Percentiles rank a stretch among this genome's conserved stretches.
Evolutionary conservation across 2,329 filamentous ascomycete genomes (phyloP).

Genomic region (Sarocladium strictum): DNA sequence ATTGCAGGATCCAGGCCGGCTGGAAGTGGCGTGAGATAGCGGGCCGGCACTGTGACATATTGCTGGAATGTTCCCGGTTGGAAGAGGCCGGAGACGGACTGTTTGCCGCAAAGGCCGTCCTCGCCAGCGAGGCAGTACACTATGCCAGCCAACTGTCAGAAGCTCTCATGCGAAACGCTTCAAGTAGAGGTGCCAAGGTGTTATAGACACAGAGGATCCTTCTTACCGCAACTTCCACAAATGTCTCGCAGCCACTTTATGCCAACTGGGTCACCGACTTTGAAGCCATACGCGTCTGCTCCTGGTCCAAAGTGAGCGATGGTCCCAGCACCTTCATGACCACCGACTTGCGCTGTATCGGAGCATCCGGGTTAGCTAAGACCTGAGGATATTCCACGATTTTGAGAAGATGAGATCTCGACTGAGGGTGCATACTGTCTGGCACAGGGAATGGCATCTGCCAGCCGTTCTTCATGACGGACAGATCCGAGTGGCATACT

Average conservation of each 20-base stretch:
- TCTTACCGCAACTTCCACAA: slow-evolving; percentile 42
- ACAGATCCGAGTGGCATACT: slow-evolving; percentile 11
- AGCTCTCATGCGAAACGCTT: no score
- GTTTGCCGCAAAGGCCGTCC: slow-evolving; percentile 3
- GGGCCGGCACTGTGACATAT: slow-evolving; percentile 14
- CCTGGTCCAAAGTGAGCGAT: slow-evolving; percentile 61
- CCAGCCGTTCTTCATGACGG: slow-evolving; percentile 7
- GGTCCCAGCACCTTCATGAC: slow-evolving; percentile 62
- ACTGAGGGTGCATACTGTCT: neutral
- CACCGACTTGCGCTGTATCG: slow-evolving; percentile 40
- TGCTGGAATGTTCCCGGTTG: slow-evolving; percentile 19
- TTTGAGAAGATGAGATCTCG: no score
- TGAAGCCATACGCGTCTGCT: slow-evolving; percentile 47
- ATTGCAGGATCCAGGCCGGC: neutral
- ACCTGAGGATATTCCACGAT: no score
- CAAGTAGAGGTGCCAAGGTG: no score
- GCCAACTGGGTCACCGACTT: slow-evolving; percentile 62
- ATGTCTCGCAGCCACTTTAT: slow-evolving; percentile 61
- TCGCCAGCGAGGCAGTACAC: slow-evolving; percentile 5
- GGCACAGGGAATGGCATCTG: neutral
- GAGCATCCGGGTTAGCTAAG: neutral
- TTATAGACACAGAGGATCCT: neutral
- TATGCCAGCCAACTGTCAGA: neutral
- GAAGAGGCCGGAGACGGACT: slow-evolving; percentile 18
- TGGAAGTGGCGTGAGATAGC: slow-evolving; percentile 34